Conservation (phyloP, 2,329 filamentous ascomycete species). For the Botrytis hyacinthi region DNA sequence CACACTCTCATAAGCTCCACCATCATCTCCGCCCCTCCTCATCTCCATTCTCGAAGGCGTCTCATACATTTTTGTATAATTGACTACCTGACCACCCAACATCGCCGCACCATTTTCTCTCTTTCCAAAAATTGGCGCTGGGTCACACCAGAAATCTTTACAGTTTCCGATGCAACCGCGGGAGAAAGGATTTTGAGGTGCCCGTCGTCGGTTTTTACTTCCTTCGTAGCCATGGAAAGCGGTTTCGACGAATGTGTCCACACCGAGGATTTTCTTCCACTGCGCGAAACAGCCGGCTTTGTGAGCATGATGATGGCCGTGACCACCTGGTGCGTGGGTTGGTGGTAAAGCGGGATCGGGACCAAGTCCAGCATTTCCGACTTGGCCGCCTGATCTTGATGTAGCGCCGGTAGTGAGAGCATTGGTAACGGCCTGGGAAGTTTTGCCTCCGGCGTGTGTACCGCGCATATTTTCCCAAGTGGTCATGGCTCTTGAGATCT, state of each 20-base stretch:
- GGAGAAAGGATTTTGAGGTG: slow-evolving; percentile 75
- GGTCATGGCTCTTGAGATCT: slow-evolving; percentile 88
- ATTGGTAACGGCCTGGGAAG: slow-evolving; percentile 61
- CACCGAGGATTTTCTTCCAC: slow-evolving; percentile 81
- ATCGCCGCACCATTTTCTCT: slow-evolving; percentile 72
- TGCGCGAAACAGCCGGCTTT: slow-evolving; percentile 68
- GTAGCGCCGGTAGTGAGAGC: slow-evolving; percentile 72
- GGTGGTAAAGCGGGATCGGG: slow-evolving; percentile 55
- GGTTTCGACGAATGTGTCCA: slow-evolving; percentile 92
- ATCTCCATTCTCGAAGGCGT: slow-evolving; percentile 50
- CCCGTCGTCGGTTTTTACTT: slow-evolving; percentile 48
- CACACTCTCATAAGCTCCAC: slow-evolving; percentile 35
- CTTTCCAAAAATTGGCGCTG: slow-evolving; percentile 74
- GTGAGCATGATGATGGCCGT: slow-evolving; percentile 44
- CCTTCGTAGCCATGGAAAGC: slow-evolving; percentile 69
- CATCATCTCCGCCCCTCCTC: slow-evolving; percentile 27
- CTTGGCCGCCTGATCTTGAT: slow-evolving; percentile 64
- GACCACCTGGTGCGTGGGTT: slow-evolving; percentile 39
- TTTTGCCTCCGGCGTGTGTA: slow-evolving; percentile 55
- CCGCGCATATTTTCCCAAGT: slow-evolving; percentile 97
- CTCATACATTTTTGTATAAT: slow-evolving; percentile 90
- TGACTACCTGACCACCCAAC: slow-evolving; percentile 74
- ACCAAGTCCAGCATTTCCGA: slow-evolving; percentile 64
- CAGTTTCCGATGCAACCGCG: slow-evolving; percentile 84
- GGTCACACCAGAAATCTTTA: slow-evolving; percentile 94